These are phyloP conservation scores for Penicillium sp. DNA, from an alignment of 2,329 filamentous ascomycete species.

Conservation along the genomic window DNA sequence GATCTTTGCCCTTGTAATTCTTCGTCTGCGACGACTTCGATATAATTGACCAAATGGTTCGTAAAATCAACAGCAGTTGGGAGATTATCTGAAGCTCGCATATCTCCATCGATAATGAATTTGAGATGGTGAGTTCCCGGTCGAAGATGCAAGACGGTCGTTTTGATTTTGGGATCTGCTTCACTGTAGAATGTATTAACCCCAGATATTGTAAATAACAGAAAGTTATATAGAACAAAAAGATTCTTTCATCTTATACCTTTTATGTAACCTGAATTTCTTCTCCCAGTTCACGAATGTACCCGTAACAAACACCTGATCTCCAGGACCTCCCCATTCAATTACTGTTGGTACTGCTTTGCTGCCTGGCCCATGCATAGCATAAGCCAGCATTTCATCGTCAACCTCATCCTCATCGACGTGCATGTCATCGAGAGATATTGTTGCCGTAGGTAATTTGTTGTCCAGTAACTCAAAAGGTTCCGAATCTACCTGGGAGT, in stretches of 20 bases:
- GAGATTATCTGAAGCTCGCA: slow-evolving; percentile 80
- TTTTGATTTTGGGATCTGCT: slow-evolving; percentile 58
- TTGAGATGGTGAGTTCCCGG: slow-evolving; percentile 95
- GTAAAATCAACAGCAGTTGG: slow-evolving; percentile 97
- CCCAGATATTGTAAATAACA: background rate
- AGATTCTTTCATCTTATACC: slow-evolving; percentile 53
- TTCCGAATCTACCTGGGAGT: slow-evolving; percentile 48
- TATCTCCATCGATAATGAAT: slow-evolving; percentile 90
- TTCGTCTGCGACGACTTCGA: slow-evolving; percentile 82
- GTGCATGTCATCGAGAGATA: slow-evolving; percentile 53
- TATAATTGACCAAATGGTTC: slow-evolving; percentile 97
- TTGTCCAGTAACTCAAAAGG: slow-evolving; percentile 46
- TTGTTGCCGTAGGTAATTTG: slow-evolving; percentile 52
- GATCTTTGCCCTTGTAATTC: slow-evolving; percentile 46
- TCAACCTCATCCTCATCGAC: slow-evolving; percentile 69
- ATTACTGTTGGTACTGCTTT: slow-evolving; percentile 79
- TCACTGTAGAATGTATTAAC: slow-evolving; percentile 28
- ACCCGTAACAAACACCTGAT: slow-evolving; percentile 93
- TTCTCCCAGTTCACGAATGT: slow-evolving; percentile 97
- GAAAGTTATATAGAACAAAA: slow-evolving; percentile 17
- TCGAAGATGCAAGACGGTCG: slow-evolving; percentile 74
- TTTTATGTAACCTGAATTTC: slow-evolving; percentile 80
- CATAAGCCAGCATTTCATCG: slow-evolving; percentile 65
- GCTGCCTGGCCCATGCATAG: slow-evolving; percentile 62
- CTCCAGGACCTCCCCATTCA: slow-evolving; percentile 77